phyloP scores from a whole-genome alignment of 176 grass and related monocot genomes.

The Echinochloa phyllopogon region DNA sequence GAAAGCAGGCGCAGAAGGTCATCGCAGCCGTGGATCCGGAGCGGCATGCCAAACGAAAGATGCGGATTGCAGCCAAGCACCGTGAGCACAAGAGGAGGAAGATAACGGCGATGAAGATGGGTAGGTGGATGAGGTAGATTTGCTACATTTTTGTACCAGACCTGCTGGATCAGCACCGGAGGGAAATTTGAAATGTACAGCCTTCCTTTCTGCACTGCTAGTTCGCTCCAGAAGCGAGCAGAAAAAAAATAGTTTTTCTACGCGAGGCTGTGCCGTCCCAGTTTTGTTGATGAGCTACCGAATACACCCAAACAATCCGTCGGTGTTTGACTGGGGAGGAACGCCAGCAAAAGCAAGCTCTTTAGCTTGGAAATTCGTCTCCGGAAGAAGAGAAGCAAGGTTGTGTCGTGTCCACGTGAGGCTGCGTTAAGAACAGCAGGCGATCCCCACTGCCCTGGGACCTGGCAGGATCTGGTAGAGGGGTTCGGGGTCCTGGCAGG shows the following conservation, averaged over 20 bases:
- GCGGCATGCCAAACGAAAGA: slow-evolving; percentile 82
- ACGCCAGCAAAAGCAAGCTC: too few relatives aligned
- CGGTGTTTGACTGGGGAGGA: too few relatives aligned
- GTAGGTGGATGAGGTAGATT: slow-evolving; percentile 65
- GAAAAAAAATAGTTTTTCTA: background rate
- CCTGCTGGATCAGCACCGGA: background rate
- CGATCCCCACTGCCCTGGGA: too few relatives aligned
- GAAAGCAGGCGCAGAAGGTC: slow-evolving; percentile 66
- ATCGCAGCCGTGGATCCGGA: slow-evolving; percentile 72
- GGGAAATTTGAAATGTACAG: slow-evolving; percentile 13
- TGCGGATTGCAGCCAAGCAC: slow-evolving; percentile 64
- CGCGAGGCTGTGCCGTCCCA: background rate
- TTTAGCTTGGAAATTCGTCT: too few relatives aligned
- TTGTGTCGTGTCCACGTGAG: too few relatives aligned
- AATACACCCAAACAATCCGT: too few relatives aligned
- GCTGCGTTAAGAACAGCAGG: too few relatives aligned
- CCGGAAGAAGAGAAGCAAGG: too few relatives aligned
- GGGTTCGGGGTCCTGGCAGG: too few relatives aligned
- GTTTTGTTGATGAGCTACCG: background rate
- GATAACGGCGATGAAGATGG: slow-evolving; percentile 76
- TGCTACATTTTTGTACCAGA: background rate
- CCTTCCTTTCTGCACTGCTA: background rate
- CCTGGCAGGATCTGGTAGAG: too few relatives aligned
- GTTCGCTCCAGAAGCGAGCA: background rate
- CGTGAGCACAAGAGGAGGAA: slow-evolving; percentile 77